Evolutionary conservation across 108 stramenopile species (phyloP).

Genomic region (Cyclotella choctawhatcheeana): DNA sequence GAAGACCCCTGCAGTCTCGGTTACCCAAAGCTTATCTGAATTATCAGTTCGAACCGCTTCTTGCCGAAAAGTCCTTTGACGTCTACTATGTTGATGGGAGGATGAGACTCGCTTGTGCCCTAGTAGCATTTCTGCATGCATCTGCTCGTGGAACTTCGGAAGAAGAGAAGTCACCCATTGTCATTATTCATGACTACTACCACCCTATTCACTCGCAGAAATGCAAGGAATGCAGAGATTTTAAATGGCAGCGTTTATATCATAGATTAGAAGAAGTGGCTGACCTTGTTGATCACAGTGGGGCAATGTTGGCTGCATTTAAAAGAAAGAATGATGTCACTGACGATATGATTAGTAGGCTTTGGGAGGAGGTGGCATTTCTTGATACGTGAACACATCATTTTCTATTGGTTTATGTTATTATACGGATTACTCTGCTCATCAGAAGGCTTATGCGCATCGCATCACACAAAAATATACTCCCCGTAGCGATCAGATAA

Average conservation of each 20-base stretch:
- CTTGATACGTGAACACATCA: too few species aligned
- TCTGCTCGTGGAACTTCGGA: background rate
- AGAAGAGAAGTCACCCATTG: too few species aligned
- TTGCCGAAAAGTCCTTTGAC: slow-evolving; percentile 20
- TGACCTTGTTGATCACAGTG: slow-evolving; percentile 12
- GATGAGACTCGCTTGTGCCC: slow-evolving; percentile 17
- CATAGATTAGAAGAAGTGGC: background rate
- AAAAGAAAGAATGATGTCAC: slow-evolving; percentile 19
- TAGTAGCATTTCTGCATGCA: slow-evolving; percentile 12
- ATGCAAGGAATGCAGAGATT: too few species aligned
- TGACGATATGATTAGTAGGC: slow-evolving; percentile 26
- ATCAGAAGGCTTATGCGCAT: too few species aligned
- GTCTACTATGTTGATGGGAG: slow-evolving; percentile 30
- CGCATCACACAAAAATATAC: too few species aligned
- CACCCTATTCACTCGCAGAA: background rate
- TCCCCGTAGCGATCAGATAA: too few species aligned
- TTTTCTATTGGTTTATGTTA: too few species aligned
- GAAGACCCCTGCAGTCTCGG: background rate
- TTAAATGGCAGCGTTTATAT: too few species aligned
- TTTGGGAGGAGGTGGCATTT: too few species aligned
- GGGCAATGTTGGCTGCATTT: slow-evolving; percentile 10
- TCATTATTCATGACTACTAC: slow-evolving; percentile 13
- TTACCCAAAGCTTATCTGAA: slow-evolving; percentile 6
- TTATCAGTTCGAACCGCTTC: slow-evolving; percentile 20
- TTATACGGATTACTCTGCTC: too few species aligned